These are phyloP conservation scores for Kodamaea sagamina DNA, from an alignment of 805 yeast genomes.

Conservation along the genomic window DNA sequence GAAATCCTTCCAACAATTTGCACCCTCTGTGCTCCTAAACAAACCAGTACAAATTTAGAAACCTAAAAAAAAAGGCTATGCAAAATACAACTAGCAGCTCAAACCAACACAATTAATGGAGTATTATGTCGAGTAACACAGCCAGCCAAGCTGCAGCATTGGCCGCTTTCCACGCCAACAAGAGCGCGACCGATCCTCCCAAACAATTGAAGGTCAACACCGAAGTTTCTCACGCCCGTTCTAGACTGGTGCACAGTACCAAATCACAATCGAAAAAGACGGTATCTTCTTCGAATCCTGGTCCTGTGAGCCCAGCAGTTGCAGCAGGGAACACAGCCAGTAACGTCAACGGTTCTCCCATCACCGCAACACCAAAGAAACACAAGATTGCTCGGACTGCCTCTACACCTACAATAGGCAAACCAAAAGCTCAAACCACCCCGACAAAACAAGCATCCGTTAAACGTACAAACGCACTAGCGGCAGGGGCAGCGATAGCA, in stretches of 20 bases:
- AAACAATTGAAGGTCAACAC: background rate
- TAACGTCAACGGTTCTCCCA: background rate
- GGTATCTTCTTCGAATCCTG: background rate
- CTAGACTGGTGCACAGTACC: background rate
- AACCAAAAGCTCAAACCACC: background rate
- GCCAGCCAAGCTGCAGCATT: conserved; percentile 46
- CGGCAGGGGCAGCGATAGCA: conserved; percentile 8
- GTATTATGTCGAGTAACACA: conserved; percentile 9
- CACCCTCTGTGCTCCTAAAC: too few relatives aligned
- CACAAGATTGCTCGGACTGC: background rate
- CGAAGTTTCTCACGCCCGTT: background rate
- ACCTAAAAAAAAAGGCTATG: conserved; percentile 7
- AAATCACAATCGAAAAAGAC: background rate
- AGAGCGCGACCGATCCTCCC: background rate
- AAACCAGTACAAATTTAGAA: too few relatives aligned
- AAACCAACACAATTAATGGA: conserved; percentile 1
- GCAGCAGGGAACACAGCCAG: background rate
- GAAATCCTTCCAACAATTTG: too few relatives aligned
- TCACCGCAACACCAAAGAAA: background rate
- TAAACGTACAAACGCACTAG: background rate
- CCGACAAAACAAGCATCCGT: background rate
- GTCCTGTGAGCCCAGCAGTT: background rate
- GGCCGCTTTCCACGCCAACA: conserved; percentile 41
- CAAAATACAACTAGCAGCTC: background rate
- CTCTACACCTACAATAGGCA: background rate